Conservation (phyloP, 176 grass and related monocot genomes). For the Luzula sylvatica region DNA sequence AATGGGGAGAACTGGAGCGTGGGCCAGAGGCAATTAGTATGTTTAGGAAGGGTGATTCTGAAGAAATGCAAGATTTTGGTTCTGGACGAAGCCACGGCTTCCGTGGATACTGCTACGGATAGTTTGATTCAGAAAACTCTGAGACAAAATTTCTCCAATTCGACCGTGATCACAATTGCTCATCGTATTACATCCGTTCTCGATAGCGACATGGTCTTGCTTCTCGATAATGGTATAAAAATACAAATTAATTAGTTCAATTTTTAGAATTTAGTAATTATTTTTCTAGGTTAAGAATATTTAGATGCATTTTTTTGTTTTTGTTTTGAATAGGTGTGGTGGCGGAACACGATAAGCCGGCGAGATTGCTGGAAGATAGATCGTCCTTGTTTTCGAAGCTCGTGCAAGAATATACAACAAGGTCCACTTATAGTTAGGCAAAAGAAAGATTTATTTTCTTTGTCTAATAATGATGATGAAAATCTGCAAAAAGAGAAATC, state of each 20-base stretch:
- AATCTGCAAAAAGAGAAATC: too few species aligned
- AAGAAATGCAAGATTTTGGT: slow-evolving; percentile 81
- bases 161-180: slow-evolving; percentile 70
- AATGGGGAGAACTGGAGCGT: slow-evolving; percentile 98
- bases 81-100: slow-evolving; percentile 78
- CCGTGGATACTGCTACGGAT: slow-evolving; percentile 67
- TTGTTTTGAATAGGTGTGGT: slow-evolving; percentile 34
- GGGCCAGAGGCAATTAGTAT: slow-evolving; percentile 72
- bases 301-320: neutral
- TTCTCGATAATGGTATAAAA: slow-evolving; percentile 59
- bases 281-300: neutral
- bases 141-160: slow-evolving; percentile 50
- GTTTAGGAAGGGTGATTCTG: slow-evolving; percentile 65
- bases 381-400: slow-evolving; percentile 72
- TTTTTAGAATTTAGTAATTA: neutral
- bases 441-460: neutral
- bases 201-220: slow-evolving; percentile 63
- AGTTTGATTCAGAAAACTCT: slow-evolving; percentile 72
- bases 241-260: neutral
- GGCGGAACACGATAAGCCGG: slow-evolving; percentile 52
- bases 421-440: slow-evolving; percentile 36
- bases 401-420: slow-evolving; percentile 52
- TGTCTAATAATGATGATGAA: neutral
- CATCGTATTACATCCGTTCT: slow-evolving; percentile 79
- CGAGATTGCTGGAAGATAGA: slow-evolving; percentile 43